Base-by-base conservation (phyloP, 2,329 filamentous ascomycete species). In the Diaporthe ampelina region DNA sequence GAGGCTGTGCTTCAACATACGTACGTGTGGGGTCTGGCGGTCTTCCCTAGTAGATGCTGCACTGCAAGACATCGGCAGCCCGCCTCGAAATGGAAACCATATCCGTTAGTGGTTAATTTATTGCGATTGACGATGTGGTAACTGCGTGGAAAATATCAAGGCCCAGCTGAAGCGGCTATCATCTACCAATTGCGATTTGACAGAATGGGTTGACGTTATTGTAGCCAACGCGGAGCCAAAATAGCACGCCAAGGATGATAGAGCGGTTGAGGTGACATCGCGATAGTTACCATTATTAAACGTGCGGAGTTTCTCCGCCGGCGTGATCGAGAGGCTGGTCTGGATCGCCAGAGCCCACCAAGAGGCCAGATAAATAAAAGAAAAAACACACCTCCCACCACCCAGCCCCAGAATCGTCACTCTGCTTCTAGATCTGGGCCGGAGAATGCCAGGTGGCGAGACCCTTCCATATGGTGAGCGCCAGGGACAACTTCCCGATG, bases 251-350 rank as follows among this genome's bases (percentile, higher is more conserved):
- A 67, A 67, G 63, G 21, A 52, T 1, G 15, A 32, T 52, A 48
- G 45, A 26, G 32, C 63, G 9, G 21, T 37, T 43, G 35, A 11
- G 63, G 63, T 67, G 63, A 67, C 63, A 67, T 67, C 63, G 63
- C 29, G 13, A 52, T 52, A n/a, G 37, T 67, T n/a, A 26, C 63
- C 63, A 67, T 67, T 43, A 67, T 67, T 67, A 67, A 67, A 52
- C 24, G 32, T 52, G 63, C 63, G 63, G 63, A 67, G 63, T 67
- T 52, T 13, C 45, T 52, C 43, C 63, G 63, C 63, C 63, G 63
- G 63, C 29, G 63, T 15, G 63, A 35, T 4, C 21, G 29, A 8
- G 26, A 67, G 45, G 32, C 29, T 50, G 63, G n/a, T 67, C 63
- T 67, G 63, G 63, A 67, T 67, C 63, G 24, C 21, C 63, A 37